These are phyloP conservation scores for Aureobasidium pullulans DNA, from an alignment of 2,329 filamentous ascomycete species.

Conservation along the genomic window DNA sequence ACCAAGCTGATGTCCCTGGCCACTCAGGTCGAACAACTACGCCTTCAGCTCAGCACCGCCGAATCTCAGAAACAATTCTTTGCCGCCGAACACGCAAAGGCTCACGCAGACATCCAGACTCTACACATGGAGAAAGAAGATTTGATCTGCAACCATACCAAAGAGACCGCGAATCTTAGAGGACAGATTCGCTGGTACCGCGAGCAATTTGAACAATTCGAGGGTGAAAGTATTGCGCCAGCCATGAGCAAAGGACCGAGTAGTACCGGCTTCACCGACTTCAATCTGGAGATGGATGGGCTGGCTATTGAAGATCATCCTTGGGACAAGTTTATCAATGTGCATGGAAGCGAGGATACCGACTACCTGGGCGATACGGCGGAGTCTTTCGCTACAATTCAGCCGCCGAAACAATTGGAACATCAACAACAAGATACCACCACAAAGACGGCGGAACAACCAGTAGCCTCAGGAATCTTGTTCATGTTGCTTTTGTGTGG, in stretches of 20 bases:
- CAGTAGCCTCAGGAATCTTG: conserved; percentile 73
- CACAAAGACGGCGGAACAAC: conserved; percentile 33
- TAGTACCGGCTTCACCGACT: conserved; percentile 58
- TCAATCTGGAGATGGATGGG: conserved; percentile 76
- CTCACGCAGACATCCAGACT: conserved; percentile 66
- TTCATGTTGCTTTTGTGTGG: conserved; percentile 96
- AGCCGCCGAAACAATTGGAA: not conserved
- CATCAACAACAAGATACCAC: not conserved
- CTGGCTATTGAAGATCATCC: conserved; percentile 67
- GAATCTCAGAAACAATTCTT: conserved; percentile 36
- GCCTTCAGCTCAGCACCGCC: conserved; percentile 39
- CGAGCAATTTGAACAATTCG: conserved; percentile 52
- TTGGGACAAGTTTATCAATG: conserved; percentile 78
- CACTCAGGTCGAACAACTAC: conserved; percentile 63
- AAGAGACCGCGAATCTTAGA: conserved; percentile 83
- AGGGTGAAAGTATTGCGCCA: conserved; percentile 40
- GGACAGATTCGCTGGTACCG: conserved; percentile 84
- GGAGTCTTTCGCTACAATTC: conserved; percentile 26
- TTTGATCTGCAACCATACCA: conserved; percentile 77
- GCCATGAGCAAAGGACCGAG: conserved; percentile 44
- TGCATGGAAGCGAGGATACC: conserved; percentile 42
- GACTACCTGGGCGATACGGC: conserved; percentile 13
- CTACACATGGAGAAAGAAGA: conserved; percentile 85
- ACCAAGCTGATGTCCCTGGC: conserved; percentile 70
- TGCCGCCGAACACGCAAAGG: conserved; percentile 64